phyloP scores from a whole-genome alignment of 2,329 filamentous ascomycete species.

The Stachybotrys chartarum region DNA sequence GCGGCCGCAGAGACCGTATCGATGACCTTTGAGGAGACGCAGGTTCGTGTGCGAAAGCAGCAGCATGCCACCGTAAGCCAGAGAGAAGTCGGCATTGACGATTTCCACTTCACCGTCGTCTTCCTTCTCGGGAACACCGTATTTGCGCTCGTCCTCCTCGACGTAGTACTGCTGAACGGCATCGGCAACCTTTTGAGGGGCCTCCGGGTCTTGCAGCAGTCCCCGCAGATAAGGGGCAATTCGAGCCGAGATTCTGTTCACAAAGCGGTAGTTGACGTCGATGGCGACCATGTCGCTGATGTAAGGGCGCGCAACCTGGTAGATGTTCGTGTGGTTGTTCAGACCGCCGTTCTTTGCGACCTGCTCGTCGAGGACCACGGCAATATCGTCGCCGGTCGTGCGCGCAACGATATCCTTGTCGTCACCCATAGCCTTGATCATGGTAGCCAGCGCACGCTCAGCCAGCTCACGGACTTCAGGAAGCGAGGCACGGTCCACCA shows the following conservation, averaged over 20 bases:
- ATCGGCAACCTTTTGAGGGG: slow-evolving; percentile 57
- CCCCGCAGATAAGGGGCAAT: slow-evolving; percentile 70
- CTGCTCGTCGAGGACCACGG: slow-evolving; percentile 66
- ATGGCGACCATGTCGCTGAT: slow-evolving; percentile 80
- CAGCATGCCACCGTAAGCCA: slow-evolving; percentile 97
- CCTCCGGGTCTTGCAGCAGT: slow-evolving; percentile 56
- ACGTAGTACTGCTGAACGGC: slow-evolving; percentile 73
- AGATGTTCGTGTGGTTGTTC: slow-evolving; percentile 52
- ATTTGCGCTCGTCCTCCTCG: slow-evolving; percentile 81
- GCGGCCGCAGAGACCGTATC: slow-evolving; percentile 92
- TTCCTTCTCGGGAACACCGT: slow-evolving; percentile 74
- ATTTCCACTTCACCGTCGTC: slow-evolving; percentile 93
- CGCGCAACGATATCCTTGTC: slow-evolving; percentile 60
- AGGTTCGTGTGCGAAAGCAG: slow-evolving; percentile 94
- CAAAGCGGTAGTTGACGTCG: slow-evolving; percentile 75
- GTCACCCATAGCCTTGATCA: slow-evolving; percentile 85
- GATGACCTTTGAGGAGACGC: slow-evolving; percentile 88
- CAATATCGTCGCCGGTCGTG: slow-evolving; percentile 65
- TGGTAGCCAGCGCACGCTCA: slow-evolving; percentile 72
- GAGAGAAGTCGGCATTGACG: slow-evolving; percentile 94
- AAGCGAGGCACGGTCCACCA: slow-evolving; percentile 80
- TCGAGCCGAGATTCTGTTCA: slow-evolving; percentile 62
- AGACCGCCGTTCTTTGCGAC: slow-evolving; percentile 64
- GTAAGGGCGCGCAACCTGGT: slow-evolving; percentile 63
- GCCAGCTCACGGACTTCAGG: slow-evolving; percentile 93